Evolutionary conservation across 257 asterid genomes (phyloP).

Genomic region (Prunella vulgaris): DNA sequence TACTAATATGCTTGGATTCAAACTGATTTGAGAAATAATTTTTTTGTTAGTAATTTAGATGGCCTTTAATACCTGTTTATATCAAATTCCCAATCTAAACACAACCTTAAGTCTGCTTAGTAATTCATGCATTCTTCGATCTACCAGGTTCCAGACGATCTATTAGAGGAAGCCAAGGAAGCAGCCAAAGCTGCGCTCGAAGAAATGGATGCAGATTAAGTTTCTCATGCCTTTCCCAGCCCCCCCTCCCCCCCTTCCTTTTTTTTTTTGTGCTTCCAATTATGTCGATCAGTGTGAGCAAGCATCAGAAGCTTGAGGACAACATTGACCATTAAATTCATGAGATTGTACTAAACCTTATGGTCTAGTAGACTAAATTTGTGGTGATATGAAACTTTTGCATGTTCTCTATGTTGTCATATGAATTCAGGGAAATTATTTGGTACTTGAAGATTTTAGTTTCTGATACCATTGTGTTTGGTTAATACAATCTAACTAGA

Average conservation of each 20-base stretch:
- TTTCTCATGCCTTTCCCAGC: not conserved
- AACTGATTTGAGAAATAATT: not conserved
- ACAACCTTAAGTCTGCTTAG: not conserved
- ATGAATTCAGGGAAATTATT: not conserved
- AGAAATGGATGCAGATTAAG: slow-evolving; percentile 81
- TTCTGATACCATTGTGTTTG: not conserved
- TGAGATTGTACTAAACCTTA: slow-evolving; percentile 16
- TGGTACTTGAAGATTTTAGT: not conserved
- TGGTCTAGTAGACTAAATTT: not conserved
- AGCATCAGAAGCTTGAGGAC: slow-evolving; percentile 1
- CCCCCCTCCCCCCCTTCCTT: no score
- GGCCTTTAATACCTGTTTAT: not conserved
- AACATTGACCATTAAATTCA: not conserved
- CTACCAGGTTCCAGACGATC: slow-evolving; percentile 56
- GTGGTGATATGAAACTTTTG: slow-evolving; percentile 7
- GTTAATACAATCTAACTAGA: not conserved
- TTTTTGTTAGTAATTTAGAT: not conserved
- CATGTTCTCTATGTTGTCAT: not conserved
- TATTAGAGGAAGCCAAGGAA: slow-evolving; percentile 67
- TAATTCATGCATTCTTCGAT: not conserved
- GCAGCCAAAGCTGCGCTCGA: slow-evolving; percentile 84
- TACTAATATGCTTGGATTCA: not conserved
- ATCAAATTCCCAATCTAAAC: not conserved
- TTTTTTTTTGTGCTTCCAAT: slow-evolving; percentile 9
- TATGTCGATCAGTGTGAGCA: not conserved